phyloP scores from a whole-genome alignment of 2,329 filamentous ascomycete species.

The Lomentospora prolificans region DNA sequence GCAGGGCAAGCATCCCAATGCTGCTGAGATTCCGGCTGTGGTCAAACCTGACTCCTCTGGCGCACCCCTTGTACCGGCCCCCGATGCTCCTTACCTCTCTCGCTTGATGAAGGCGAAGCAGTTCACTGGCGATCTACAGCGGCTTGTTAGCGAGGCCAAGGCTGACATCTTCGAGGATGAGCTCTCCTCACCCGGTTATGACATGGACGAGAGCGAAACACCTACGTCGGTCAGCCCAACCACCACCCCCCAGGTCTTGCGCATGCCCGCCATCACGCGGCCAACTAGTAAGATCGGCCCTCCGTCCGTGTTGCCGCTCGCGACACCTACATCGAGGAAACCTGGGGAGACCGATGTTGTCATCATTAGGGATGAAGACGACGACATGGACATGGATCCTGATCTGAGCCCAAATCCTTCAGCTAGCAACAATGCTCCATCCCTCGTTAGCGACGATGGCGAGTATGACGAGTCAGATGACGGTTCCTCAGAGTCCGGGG shows the following conservation, averaged over 20 bases:
- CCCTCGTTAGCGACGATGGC: slow-evolving; percentile 70
- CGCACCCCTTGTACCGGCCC: slow-evolving; percentile 37
- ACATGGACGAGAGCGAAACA: slow-evolving; percentile 35
- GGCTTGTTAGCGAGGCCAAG: slow-evolving; percentile 50
- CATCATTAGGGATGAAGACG: slow-evolving; percentile 19
- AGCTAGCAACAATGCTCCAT: slow-evolving; percentile 69
- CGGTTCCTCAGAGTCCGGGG: slow-evolving; percentile 48
- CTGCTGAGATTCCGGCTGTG: slow-evolving; percentile 9
- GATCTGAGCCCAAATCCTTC: slow-evolving; percentile 61
- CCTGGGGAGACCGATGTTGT: background rate
- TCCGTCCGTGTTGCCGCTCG: background rate
- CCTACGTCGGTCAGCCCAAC: slow-evolving; percentile 1
- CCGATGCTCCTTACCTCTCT: slow-evolving; percentile 58
- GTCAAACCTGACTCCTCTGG: background rate
- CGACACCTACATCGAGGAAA: background rate
- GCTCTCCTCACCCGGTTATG: slow-evolving; percentile 39
- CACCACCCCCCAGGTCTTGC: background rate
- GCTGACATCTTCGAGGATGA: slow-evolving; percentile 41
- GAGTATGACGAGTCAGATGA: slow-evolving; percentile 67
- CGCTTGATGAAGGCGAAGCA: slow-evolving; percentile 52
- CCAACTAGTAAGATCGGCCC: slow-evolving; percentile 2
- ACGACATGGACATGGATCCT: slow-evolving; percentile 46
- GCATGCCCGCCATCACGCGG: slow-evolving; percentile 4
- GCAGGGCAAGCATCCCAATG: slow-evolving; percentile 30
- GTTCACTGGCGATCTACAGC: slow-evolving; percentile 48